Evolutionary conservation across 2,329 filamentous ascomycete genomes (phyloP).

Genomic region (Neofusicoccum sp.): DNA sequence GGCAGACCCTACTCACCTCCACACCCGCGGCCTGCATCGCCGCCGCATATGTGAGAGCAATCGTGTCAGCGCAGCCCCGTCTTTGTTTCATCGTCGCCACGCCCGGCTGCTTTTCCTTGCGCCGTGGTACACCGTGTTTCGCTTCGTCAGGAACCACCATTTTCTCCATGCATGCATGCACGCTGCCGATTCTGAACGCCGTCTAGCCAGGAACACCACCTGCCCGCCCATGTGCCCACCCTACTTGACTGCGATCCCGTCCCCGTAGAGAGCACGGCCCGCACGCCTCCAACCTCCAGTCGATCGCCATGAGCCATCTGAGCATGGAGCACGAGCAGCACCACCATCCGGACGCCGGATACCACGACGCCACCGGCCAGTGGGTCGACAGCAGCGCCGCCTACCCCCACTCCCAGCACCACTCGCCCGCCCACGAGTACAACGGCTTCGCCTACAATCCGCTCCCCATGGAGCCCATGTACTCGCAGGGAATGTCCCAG

Average conservation of each 20-base stretch:
- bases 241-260: slow-evolving; percentile 29
- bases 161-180: slow-evolving; percentile 40
- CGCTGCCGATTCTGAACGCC: slow-evolving; percentile 29
- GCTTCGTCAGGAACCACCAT: slow-evolving; percentile 34
- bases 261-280: slow-evolving; percentile 27
- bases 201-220: slow-evolving; percentile 17
- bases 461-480: slow-evolving; percentile 41
- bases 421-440: slow-evolving; percentile 41
- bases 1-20: slow-evolving; percentile 14
- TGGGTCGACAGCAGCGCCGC: slow-evolving; percentile 32
- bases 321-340: slow-evolving; percentile 42
- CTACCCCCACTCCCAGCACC: slow-evolving; percentile 36
- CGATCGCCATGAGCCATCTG: slow-evolving; percentile 39
- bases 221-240: slow-evolving; percentile 24
- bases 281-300: slow-evolving; percentile 16
- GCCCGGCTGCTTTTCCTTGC: slow-evolving; percentile 14
- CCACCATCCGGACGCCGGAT: slow-evolving; percentile 20
- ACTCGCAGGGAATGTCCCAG: slow-evolving; percentile 20
- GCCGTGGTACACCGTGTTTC: slow-evolving; percentile 23
- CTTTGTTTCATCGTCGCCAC: slow-evolving; percentile 16
- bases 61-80: slow-evolving; percentile 13
- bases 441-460: slow-evolving; percentile 39
- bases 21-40: slow-evolving; percentile 6
- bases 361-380: slow-evolving; percentile 31
- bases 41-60: slow-evolving; percentile 13